Evolutionary conservation across 345 rosid genomes (phyloP), one percentile per base, ranked within the genome.

Genomic region (Lenwebbia sp.): DNA sequence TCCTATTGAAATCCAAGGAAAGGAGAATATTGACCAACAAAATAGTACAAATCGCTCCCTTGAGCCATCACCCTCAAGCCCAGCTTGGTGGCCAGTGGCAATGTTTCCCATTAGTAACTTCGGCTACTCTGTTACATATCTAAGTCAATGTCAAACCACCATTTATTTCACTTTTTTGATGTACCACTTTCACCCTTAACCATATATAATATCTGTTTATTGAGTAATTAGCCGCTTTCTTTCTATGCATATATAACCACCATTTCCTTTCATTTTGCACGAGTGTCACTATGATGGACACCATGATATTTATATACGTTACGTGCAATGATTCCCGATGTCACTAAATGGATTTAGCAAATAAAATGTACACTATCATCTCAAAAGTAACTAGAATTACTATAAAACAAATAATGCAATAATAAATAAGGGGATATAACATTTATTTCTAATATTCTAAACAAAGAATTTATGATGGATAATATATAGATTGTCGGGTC

Each of bases 191-290:
- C 14, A 3, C 52, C 52, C 52, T 50, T 50, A 50, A 4, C 40
- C 40, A 40, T 50, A 50, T 50, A 12, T 50, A 50, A 50, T 50
- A 50, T 0, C 52, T 11, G 13, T 11, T 50, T 50, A 0, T 30
- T 1, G 0, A 62, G 33, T 62, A 30, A 30, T 62, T 1, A 15
- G 4, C 19, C 12, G 2, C 25, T 54, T 19, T 8, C 41, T 30
- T 30, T 30, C 44, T 30, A 17, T 65, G 0, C 5, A 15, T 65
- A 17, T 17, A 62, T 0, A 30, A 0, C 21, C 8, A 30, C 8
- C 44, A 37, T 30, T 60, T 65, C 76, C 12, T 1, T 65, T 65
- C 0, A 15, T 65, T 65, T 30, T 65, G 44, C 23, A 4, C 9
- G 0, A 33, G 10, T 65, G 23, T 65, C 12, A 1, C 10, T 10